Evolutionary conservation across 192 early-diverging fungal genomes (phyloP), one percentile per base, ranked within the genome.

Genomic region (Haplosporangium gracile): DNA sequence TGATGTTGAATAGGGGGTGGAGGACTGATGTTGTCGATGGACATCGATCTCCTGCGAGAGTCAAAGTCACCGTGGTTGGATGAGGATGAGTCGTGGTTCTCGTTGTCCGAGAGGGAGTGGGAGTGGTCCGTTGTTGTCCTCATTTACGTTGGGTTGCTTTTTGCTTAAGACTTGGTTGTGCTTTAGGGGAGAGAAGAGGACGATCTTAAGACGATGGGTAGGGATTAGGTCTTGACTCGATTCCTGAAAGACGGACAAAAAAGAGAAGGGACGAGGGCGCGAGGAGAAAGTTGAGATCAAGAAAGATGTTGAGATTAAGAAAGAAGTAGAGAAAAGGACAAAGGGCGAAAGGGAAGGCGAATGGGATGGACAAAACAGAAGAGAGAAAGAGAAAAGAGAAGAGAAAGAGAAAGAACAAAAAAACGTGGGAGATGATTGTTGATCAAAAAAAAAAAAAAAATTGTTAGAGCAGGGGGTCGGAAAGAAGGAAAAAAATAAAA

Each of bases 211-310:
- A 4, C 8, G 70, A 29, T 5, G 9, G 26, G 42, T 29, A 40
- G 53, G 65, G 43, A 34, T 32, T n/a, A 26, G 73, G 40, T 60
- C 26, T 38, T 38, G 53, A 60, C 32, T 34, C 57, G 74, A 51
- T 65, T 65, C 60, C 29, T 65, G 70, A 42, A 42, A 81, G n/a
- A 29, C 51, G 45, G 63, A 34, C 16, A 26, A 53, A 34, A 45
- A 10, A 38, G 60, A 39, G 39, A 11, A 68, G 70, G 16, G n/a
- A 34, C 22, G 8, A 42, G 70, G 22, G 38, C 6, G 15, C 18
- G 11, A 6, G 55, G 42, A 18, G 53, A 2, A 39, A 13, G 29
- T 10, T 47, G 49, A 36, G 53, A 49, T 43, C 26, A 57, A 9
- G 26, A 10, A 75, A 40, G 8, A 73, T n/a, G 29, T 10, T 47